Evolutionary conservation across 805 yeast species (phyloP), one percentile per base, ranked within the genome.

Genomic region (Grigorovia humatica): DNA sequence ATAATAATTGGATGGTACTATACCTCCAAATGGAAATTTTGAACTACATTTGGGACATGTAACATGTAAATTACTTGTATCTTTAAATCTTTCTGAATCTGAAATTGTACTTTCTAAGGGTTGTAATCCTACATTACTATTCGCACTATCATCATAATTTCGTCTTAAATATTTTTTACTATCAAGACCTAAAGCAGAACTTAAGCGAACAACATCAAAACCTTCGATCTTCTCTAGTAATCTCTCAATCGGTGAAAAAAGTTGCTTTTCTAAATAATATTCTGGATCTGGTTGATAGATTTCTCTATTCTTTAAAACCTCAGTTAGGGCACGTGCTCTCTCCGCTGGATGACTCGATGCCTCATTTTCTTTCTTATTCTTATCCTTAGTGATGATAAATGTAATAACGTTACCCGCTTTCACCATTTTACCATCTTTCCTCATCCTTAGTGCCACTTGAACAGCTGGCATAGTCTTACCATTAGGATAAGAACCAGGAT

Each of bases 351-450:
- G 58, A 1, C 57, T 27, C 11, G 54, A 38, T 4, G 45, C 30
- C 19, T 48, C 44, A 6, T 52, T 45, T 2, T 50, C 48, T 13
- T 50, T 58, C 3, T 69, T 70, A n/a, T 71, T 74, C 4, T 71
- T 54, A 42, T 56, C 54, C 46, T 65, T 76, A 1, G 95, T 80
- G 40, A 93, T 82, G 45, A 93, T 85, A 70, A 77, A 93, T 0
- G 96, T 85, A 42, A 93, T 83, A 47, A 93, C 97, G 59, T 84
- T 85, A 19, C 96, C 96, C 0, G 95, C 95, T 56, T 82, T 83
- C 48, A 93, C 79, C 41, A 85, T 83, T 61, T 89, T 90, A 40
- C 98, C 97, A 54, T 81, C 83, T n/a, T 77, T 78, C 57, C 86
- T 73, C 68, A 88, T 74, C 59, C 93, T 76, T 54, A 88, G 71